phyloP scores from a whole-genome alignment of 1,284 basidiomycete genomes.

The Ceratobasidium sp. region DNA sequence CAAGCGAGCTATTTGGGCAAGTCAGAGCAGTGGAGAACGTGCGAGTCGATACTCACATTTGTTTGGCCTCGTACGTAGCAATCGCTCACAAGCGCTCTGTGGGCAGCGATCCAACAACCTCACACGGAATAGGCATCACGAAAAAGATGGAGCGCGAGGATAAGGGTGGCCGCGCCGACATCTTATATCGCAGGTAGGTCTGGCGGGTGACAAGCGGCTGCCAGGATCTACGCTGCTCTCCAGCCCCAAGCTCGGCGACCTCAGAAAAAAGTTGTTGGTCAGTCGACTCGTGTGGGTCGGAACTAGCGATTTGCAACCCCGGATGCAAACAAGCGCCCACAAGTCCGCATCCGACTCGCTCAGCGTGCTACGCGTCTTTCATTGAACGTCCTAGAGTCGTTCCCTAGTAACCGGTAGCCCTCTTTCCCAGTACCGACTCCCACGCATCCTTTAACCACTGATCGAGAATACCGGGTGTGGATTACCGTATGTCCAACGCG shows the following conservation, averaged over 20 bases:
- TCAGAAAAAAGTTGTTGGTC: not conserved
- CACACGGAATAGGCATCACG: constrained; percentile 43
- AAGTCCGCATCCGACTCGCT: not conserved
- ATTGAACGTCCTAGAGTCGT: not conserved
- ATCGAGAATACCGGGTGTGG: not conserved
- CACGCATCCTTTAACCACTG: constrained; percentile 18
- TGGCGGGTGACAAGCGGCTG: constrained; percentile 10
- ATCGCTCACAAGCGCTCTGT: constrained; percentile 50
- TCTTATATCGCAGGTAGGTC: not conserved
- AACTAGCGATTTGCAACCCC: not conserved
- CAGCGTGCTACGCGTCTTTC: not conserved
- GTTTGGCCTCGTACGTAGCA: constrained; percentile 50
- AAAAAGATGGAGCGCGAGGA: not conserved
- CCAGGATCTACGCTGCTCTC: constrained; percentile 13
- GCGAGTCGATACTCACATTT: constrained; percentile 30
- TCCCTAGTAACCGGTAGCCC: not conserved
- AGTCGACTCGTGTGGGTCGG: not conserved
- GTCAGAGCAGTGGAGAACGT: not conserved
- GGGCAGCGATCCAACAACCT: constrained; percentile 44
- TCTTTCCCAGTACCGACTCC: not conserved
- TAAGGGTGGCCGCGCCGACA: not conserved
- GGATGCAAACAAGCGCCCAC: not conserved
- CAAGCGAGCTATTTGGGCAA: too few species aligned
- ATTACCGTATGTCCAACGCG: constrained; percentile 1
- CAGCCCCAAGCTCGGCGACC: constrained; percentile 2